These are phyloP conservation scores for Globisporangium iwayamae DNA, from an alignment of 352 stramenopile species.

Conservation along the genomic window DNA sequence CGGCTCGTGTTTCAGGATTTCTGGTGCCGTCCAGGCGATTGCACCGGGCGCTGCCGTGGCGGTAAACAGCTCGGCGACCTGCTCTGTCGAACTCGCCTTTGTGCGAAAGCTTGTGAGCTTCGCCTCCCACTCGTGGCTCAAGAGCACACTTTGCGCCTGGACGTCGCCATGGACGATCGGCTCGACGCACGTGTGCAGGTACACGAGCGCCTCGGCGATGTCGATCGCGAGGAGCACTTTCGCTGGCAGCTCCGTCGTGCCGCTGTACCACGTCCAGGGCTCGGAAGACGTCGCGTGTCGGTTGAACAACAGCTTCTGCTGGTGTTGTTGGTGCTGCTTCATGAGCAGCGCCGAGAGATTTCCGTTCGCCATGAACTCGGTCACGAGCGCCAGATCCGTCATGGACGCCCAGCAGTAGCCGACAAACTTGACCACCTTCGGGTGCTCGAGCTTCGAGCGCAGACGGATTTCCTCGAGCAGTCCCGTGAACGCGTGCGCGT, in stretches of 20 bases:
- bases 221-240: slow-evolving; percentile 16
- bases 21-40: slow-evolving; percentile 25
- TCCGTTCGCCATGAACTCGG: slow-evolving; percentile 21
- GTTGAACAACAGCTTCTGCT: slow-evolving; percentile 21
- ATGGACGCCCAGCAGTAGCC: slow-evolving; percentile 25
- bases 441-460: slow-evolving; percentile 20
- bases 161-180: slow-evolving; percentile 17
- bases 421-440: slow-evolving; percentile 21
- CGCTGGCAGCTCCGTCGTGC: slow-evolving; percentile 1
- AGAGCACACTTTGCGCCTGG: slow-evolving; percentile 16
- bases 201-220: slow-evolving; percentile 38
- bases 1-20: slow-evolving; percentile 27
- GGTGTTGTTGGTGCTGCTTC: slow-evolving; percentile 10
- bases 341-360: slow-evolving; percentile 17
- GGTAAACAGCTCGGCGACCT: slow-evolving; percentile 15
- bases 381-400: slow-evolving; percentile 23
- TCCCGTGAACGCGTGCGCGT: slow-evolving; percentile 15
- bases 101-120: slow-evolving; percentile 17
- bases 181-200: slow-evolving; percentile 25
- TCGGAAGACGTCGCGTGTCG: neutral
- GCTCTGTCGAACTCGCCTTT: neutral
- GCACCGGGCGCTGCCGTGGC: slow-evolving; percentile 26
- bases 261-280: slow-evolving; percentile 3
- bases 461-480: slow-evolving; percentile 20
- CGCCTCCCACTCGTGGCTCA: slow-evolving; percentile 16